Percentiles rank a stretch among this genome's conserved stretches.
Conservation (phyloP, 345 rosid species). For the Streptanthus diversifolius region DNA sequence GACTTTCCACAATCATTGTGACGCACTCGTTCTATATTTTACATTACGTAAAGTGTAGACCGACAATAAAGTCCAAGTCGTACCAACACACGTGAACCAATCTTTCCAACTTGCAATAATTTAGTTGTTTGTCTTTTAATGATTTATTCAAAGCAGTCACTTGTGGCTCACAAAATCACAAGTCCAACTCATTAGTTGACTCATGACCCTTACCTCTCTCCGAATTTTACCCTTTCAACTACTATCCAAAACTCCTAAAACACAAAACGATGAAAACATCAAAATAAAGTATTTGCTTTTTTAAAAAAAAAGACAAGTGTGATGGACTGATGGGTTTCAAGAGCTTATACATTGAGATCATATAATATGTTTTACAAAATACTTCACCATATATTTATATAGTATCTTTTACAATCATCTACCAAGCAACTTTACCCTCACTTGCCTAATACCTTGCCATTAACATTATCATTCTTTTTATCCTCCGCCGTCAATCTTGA, state of each 20-base stretch:
- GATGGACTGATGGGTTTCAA: neutral
- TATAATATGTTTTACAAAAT: slow-evolving; percentile 13
- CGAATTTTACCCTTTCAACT: slow-evolving; percentile 12
- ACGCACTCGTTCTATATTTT: slow-evolving; percentile 2
- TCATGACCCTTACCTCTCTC: slow-evolving; percentile 7
- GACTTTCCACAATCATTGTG: slow-evolving; percentile 20
- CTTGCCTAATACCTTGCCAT: slow-evolving; percentile 17
- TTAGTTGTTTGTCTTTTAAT: slow-evolving; percentile 19
- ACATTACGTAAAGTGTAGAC: slow-evolving; percentile 22
- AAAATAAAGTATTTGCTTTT: neutral
- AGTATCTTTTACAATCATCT: neutral
- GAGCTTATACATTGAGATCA: neutral
- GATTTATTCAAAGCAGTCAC: neutral
- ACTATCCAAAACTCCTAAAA: slow-evolving; percentile 2
- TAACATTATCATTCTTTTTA: slow-evolving; percentile 10
- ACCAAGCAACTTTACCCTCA: slow-evolving; percentile 4
- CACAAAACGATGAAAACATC: slow-evolving; percentile 18
- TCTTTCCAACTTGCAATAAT: slow-evolving; percentile 25
- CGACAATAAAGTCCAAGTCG: slow-evolving; percentile 23
- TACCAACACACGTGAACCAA: slow-evolving; percentile 33
- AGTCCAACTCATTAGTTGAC: slow-evolving; percentile 18
- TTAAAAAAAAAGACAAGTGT: neutral
- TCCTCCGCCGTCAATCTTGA: neutral
- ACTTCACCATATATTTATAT: neutral
- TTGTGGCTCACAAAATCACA: slow-evolving; percentile 21